Evolutionary conservation across 176 grass and related monocot species (phyloP).

Genomic region (Pharus latifolius): DNA sequence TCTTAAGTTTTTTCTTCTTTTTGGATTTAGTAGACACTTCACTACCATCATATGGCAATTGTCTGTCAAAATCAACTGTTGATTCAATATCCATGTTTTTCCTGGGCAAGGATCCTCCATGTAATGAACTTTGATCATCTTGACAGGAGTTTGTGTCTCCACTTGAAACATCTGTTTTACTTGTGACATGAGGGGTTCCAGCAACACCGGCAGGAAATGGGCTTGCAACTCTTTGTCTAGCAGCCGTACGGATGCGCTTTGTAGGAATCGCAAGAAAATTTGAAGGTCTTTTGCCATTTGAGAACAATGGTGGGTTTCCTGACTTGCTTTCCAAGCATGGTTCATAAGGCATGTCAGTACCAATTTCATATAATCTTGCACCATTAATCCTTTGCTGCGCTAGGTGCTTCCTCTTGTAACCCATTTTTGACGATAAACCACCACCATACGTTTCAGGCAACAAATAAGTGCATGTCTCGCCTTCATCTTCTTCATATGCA

Average conservation of each 20-base stretch:
- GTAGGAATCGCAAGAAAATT: constrained; percentile 62
- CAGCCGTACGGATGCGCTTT: constrained; percentile 63
- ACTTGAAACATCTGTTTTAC: constrained; percentile 91
- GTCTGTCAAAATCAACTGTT: constrained; percentile 55
- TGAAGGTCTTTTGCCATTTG: constrained; percentile 69
- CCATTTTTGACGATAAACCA: constrained; percentile 38
- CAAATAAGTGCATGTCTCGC: constrained; percentile 43
- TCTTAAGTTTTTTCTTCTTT: constrained; percentile 83
- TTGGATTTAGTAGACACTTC: constrained; percentile 52
- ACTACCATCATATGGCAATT: constrained; percentile 35
- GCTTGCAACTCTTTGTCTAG: constrained; percentile 58
- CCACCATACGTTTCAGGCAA: constrained; percentile 41
- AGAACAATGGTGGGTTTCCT: constrained; percentile 30
- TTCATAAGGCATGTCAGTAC: constrained; percentile 38
- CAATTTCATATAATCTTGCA: constrained; percentile 42
- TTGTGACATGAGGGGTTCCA: constrained; percentile 32
- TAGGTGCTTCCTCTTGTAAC: constrained; percentile 54
- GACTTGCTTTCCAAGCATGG: constrained; percentile 61
- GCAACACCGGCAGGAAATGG: constrained; percentile 24
- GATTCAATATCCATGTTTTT: constrained; percentile 69
- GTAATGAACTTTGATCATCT: constrained; percentile 74
- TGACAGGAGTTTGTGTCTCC: constrained; percentile 82
- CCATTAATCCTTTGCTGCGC: constrained; percentile 37
- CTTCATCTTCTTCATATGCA: constrained; percentile 83
- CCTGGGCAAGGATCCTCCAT: constrained; percentile 51